Conservation (phyloP, 305 asterid genomes). For the Salvia sclarea region DNA sequence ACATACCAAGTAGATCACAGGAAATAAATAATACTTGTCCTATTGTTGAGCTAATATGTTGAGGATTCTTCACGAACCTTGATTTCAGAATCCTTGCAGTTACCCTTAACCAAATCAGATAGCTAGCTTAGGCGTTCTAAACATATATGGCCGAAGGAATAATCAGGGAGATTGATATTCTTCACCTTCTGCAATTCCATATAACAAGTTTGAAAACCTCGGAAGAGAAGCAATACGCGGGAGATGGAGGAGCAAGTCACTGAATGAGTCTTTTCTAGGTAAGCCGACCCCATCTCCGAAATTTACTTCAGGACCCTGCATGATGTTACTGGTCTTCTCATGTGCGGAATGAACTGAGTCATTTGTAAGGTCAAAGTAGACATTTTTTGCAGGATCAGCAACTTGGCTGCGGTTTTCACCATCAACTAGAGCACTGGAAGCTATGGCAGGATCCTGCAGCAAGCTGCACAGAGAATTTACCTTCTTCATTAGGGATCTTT, state of each 20-base stretch:
- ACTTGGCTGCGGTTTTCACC: slow-evolving; percentile 36
- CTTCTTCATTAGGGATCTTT: slow-evolving; percentile 72
- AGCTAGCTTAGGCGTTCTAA: slow-evolving; percentile 21
- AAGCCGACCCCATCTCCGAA: slow-evolving; percentile 28
- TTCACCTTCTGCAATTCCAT: slow-evolving; percentile 57
- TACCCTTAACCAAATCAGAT: slow-evolving; percentile 18
- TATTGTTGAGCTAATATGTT: slow-evolving; percentile 14
- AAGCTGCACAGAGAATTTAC: slow-evolving; percentile 78
- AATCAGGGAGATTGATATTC: slow-evolving; percentile 40
- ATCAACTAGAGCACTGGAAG: slow-evolving; percentile 35
- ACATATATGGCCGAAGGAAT: slow-evolving; percentile 14
- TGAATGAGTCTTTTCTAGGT: slow-evolving; percentile 65
- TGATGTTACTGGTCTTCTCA: slow-evolving; percentile 29
- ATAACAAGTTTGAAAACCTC: slow-evolving; percentile 47
- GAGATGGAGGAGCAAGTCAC: slow-evolving; percentile 63
- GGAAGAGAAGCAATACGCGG: slow-evolving; percentile 75
- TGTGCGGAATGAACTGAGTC: slow-evolving; percentile 16
- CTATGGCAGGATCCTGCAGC: slow-evolving; percentile 54
- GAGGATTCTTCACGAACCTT: slow-evolving; percentile 56
- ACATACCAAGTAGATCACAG: slow-evolving; percentile 9
- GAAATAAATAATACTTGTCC: slow-evolving; percentile 8
- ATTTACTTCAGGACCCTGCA: slow-evolving; percentile 30
- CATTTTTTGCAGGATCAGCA: slow-evolving; percentile 32
- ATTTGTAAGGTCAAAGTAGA: slow-evolving; percentile 30
- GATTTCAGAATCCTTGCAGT: slow-evolving; percentile 51